Base-by-base conservation (phyloP, 2,329 filamentous ascomycete species). In the Calonectria fujianensis region DNA sequence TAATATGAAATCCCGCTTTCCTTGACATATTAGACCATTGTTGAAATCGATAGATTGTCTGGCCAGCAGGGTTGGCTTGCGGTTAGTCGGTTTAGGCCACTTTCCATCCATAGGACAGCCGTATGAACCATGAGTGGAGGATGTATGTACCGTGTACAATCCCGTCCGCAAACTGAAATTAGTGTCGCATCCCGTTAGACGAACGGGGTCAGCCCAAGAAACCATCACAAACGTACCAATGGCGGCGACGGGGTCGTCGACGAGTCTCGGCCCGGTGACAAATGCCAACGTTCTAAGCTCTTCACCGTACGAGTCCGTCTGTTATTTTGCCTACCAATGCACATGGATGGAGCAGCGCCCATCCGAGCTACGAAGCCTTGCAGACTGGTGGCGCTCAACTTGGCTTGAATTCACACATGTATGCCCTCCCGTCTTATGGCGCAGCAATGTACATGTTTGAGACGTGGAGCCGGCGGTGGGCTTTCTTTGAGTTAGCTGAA, bases 171-270 rank as follows among this genome's bases (percentile, higher is more conserved):
- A 72, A 45, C 31, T 63, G 51, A 72, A 72, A 69, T 74, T 68
- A 66, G 65, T 65, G 65, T 59, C 16, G 63, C 57, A 65, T 72
- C 65, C 54, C 54, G 31, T 52, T 24, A 59, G 37, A 32, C 29
- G 69, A 59, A 61, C 31, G 41, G 72, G 54, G 27, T 45, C 50
- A 32, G 35, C 37, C 41, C 39, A 45, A 69, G 35, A 70, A 67
- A 72, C 61, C 73, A 75, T 78, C 64, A 48, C 69, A 76, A 75
- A 75, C 76, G 78, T 79, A 73, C 78, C 73, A 78, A 80, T 78
- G 61, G 70, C 11, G 72, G 20, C 63, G 35, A 54, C 41, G 50
- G 73, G 57, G 68, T 64, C 39, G 74, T 70, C 65, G 76, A 24
- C 20, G 41, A 51, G 73, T 76, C 75, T 67, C 57, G 71, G 48